Base-by-base conservation (phyloP, 2,329 filamentous ascomycete genomes). In the Delphinella strobiligena region DNA sequence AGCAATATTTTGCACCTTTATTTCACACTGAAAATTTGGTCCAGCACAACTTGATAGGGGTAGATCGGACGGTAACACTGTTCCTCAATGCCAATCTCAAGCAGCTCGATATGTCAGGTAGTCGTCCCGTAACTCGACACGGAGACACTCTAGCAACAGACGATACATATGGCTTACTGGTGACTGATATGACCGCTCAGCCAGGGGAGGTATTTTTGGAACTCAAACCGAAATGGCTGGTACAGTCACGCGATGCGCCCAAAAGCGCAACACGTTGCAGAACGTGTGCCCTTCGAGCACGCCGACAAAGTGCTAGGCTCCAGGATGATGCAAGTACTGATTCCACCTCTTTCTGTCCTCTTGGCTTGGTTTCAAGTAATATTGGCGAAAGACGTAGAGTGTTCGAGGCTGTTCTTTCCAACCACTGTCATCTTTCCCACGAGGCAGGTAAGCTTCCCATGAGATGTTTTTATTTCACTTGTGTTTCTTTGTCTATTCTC, bases 161-260 rank as follows among this genome's bases (percentile, higher is more conserved):
- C n/a, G 52, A 57, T 14, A 42, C 41, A 7, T 45, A 49, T 34
- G 58, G 51, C 22, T 40, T 59, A 11, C 48, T 61, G 7, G 45
- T 61, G 14, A 58, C 55, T 10, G 54, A 60, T 45, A 60, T 61
- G 56, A 55, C 52, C 5, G 46, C 54, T 4, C 27, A 33, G 12
- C 32, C 35, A 7, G 48, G 46, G 24, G 51, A 58, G n/a, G 40
- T 48, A 1, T 40, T 54, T 9, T 35, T 60, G 8, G 62, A 69
- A 44, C 51, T 68, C 40, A 69, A 69, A 43, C 64, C 66, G 0
- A 69, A 69, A 41, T 69, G 66, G 66, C 54, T 69, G 2, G 42
- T 50, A 5, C 66, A 67, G 40, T 68, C 65, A 4, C 64, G 63
- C 2, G 60, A 60, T 38, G 66, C 66, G 4, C 64, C 64, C 1